Base-by-base conservation (phyloP, 2,329 filamentous ascomycete species). In the Sporothrix mexicana region DNA sequence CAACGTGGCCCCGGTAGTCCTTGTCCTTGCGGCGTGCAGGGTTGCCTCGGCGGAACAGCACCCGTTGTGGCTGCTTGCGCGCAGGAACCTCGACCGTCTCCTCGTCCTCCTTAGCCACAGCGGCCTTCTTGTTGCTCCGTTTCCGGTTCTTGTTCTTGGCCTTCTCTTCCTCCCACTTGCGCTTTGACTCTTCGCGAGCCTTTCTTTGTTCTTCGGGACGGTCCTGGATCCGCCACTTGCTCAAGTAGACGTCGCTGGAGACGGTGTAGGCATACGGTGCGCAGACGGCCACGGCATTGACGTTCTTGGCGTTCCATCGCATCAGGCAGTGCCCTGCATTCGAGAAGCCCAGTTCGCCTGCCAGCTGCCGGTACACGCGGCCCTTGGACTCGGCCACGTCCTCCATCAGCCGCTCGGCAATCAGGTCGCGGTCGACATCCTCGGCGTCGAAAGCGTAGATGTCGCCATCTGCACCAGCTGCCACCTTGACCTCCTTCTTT, bases 311-410 rank as follows among this genome's bases (percentile, higher is more conserved):
- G 81, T 97, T 93, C 80, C 91, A 92, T 77, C 92, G 90, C 81
- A 96, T 95, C 76, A 92, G 88, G 5, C 90, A 90, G 79, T 92
- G 89, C 17, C 87, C 86, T 51, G 92, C 91, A 47, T 85, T 83
- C 69, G 84, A 84, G 80, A 97, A 92, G 75, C 91, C 89, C 75
- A 97, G 86, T 76, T 93, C 88, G 25, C 88, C 84, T 49, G 93
- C 92, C 77, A 99, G 88, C 80, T 90, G 89, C 69, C 94, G 89
- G 83, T 97, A 98, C 68, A 97, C 88, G 77, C 92, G 92, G 73
- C 96, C 96, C 83, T 98, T 98, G 72, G 90, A 89, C 83, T 98
- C 96, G 70, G 96, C 91, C 59, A 96, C 93, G 80, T 98, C 96
- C 82, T 98, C 94, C 81, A 95, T 91, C 77, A 99, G 84, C 77